A percentile compares a stretch with the other conserved stretches of the same genome.
These are phyloP conservation scores for Steccherinum ochraceum DNA, from an alignment of 768 basidiomycete species.

Conservation along the genomic window DNA sequence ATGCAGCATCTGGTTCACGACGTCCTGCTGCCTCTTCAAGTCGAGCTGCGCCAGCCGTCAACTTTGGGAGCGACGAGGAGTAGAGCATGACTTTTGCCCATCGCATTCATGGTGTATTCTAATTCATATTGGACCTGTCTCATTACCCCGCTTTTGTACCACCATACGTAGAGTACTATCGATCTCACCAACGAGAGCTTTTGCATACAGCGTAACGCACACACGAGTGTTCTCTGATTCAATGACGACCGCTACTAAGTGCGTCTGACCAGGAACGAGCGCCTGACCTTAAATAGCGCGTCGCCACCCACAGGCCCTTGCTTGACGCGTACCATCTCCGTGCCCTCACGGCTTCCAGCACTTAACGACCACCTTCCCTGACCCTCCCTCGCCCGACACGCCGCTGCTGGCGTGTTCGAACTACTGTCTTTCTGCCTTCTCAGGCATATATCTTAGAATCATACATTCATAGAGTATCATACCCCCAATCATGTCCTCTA, in stretches of 20 bases:
- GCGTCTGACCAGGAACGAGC: background rate
- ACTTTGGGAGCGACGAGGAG: conserved; percentile 45
- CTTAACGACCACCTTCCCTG: background rate
- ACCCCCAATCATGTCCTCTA: conserved; percentile 54
- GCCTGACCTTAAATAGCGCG: background rate
- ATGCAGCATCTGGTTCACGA: conserved; percentile 40
- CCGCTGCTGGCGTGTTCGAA: background rate
- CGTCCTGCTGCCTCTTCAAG: conserved; percentile 53
- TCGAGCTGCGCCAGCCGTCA: conserved; percentile 28
- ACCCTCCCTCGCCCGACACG: background rate
- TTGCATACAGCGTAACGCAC: no score
- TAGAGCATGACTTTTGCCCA: conserved; percentile 19
- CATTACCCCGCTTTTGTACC: background rate
- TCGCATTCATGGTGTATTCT: background rate
- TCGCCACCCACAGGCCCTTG: background rate
- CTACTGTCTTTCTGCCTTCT: background rate
- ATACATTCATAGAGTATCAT: background rate
- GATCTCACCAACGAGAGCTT: no score
- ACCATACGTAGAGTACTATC: no score
- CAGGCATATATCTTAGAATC: background rate
- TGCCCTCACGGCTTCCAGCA: background rate
- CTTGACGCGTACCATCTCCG: background rate
- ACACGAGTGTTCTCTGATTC: no score
- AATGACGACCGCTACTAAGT: background rate
- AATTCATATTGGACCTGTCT: background rate